Evolutionary conservation across 1,139 yeast genomes (phyloP).

Genomic region (Hanseniaspora gamundiae): DNA sequence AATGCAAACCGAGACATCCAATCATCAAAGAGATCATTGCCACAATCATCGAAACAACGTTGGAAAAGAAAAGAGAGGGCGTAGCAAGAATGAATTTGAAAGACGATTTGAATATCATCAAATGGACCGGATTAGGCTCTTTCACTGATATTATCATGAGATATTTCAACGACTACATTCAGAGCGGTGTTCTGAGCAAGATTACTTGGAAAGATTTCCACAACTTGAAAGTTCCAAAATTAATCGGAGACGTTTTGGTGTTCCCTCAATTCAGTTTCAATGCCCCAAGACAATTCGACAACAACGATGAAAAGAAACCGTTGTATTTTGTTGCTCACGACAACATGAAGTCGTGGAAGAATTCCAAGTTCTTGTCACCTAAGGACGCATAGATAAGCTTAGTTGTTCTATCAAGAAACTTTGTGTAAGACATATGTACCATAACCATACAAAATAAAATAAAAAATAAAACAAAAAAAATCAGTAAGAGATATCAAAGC

Average conservation of each 20-base stretch:
- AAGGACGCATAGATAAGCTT: no score
- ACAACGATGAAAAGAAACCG: constrained; percentile 16
- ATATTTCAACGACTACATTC: constrained; percentile 44
- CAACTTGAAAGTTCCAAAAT: constrained; percentile 48
- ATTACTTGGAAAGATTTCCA: constrained; percentile 57
- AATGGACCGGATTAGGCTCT: constrained; percentile 76
- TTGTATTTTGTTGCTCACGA: constrained; percentile 21
- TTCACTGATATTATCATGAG: constrained; percentile 63
- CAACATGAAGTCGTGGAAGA: constrained; percentile 22
- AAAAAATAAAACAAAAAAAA: neutral
- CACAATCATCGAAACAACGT: constrained; percentile 48
- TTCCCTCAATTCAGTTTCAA: constrained; percentile 71
- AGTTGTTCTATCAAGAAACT: no score
- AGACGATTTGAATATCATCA: constrained; percentile 45
- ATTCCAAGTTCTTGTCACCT: constrained; percentile 11
- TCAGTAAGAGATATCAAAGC: constrained; percentile 7
- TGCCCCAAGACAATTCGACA: constrained; percentile 17
- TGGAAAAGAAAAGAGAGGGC: constrained; percentile 31
- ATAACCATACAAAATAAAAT: no score
- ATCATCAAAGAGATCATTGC: constrained; percentile 57
- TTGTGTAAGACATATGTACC: no score
- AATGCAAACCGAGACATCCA: constrained; percentile 66
- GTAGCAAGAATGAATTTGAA: constrained; percentile 32
- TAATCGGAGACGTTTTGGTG: constrained; percentile 69
- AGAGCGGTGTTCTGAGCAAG: constrained; percentile 31